Conservation (phyloP, 1,284 basidiomycete genomes). For the Ganoderma lingzhi region DNA sequence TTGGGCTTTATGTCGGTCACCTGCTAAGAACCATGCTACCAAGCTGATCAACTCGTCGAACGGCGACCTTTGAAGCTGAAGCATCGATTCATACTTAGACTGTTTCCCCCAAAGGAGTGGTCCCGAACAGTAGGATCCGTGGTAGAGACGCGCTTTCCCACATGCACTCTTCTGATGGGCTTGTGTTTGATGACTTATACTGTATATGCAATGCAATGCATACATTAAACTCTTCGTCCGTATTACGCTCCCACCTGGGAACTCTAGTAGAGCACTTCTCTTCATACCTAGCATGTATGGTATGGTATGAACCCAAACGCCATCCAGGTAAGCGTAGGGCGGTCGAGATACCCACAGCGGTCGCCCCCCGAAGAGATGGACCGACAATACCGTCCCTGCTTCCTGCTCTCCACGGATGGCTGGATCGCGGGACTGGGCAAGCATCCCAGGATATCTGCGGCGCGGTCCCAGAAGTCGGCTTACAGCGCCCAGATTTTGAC, state of each 20-base stretch:
- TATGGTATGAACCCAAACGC: conserved; percentile 10
- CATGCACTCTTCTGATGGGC: neutral
- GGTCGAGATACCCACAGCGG: neutral
- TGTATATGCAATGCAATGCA: conserved; percentile 31
- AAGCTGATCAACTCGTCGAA: conserved; percentile 28
- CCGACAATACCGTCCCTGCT: neutral
- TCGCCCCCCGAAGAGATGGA: too few species aligned
- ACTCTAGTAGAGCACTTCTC: conserved; percentile 17
- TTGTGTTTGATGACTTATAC: conserved; percentile 22
- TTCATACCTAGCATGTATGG: conserved; percentile 1
- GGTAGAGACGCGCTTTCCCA: neutral
- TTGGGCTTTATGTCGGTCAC: neutral
- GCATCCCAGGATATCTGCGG: conserved; percentile 2
- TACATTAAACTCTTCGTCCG: conserved; percentile 28
- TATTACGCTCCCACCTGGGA: conserved; percentile 18
- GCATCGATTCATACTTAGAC: neutral
- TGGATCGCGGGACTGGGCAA: neutral
- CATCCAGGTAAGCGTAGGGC: conserved; percentile 3
- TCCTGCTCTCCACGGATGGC: conserved; percentile 2
- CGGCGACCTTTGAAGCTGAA: neutral
- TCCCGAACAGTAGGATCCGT: neutral
- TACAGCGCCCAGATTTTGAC: conserved; percentile 98
- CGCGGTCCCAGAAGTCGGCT: conserved; percentile 21
- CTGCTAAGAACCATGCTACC: neutral
- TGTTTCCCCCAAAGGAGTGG: neutral